Evolutionary conservation across 202 grass and related monocot genomes (phyloP), one percentile per base, ranked within the genome.

Genomic region (Carex arenaria): DNA sequence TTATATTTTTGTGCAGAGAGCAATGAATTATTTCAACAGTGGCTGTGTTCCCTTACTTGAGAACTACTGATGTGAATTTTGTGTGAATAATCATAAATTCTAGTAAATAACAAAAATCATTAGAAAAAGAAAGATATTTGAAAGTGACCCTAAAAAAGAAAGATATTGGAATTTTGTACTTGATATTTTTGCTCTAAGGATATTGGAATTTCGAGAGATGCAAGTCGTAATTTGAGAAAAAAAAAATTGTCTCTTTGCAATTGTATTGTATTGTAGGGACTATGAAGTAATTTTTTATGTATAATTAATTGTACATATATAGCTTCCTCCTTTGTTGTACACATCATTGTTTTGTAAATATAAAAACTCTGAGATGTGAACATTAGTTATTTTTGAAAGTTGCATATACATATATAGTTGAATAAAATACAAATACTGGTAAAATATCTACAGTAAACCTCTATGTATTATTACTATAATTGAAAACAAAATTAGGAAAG

Each of bases 21-120:
- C 82, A 91, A 90, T 55, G 91, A 90, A 83, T 81, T 81, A 59
- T 74, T 97, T 67, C 72, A 91, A 10, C 81, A 84, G 14, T 97
- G 91, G 89, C 86, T 97, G 30, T 97, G 89, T 83, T 97, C 91
- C 42, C 87, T 88, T 84, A 82, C 80, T 28, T 55, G 20, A 34
- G 80, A 82, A 13, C 17, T 32, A 20, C 23, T 53, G 5, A 9
- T 32, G 12, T 81, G 66, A 81, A 64, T 45, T 67, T 30, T 81
- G 55, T 61, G 43, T 26, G 34, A 36, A 42, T 67, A 67, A 81
- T 42, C 79, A 14, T 67, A 67, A 67, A 81, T 54, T 54, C 22
- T 54, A 45, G 5, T 30, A 30, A 74, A 74, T 31, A 54, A 74
- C 17, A 19, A 31, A 17, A 26, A 20, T 3, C 40, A 42, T 42